These are phyloP conservation scores for Apiotrichum brassicae DNA, from an alignment of 1,284 basidiomycete species.

Conservation along the genomic window DNA sequence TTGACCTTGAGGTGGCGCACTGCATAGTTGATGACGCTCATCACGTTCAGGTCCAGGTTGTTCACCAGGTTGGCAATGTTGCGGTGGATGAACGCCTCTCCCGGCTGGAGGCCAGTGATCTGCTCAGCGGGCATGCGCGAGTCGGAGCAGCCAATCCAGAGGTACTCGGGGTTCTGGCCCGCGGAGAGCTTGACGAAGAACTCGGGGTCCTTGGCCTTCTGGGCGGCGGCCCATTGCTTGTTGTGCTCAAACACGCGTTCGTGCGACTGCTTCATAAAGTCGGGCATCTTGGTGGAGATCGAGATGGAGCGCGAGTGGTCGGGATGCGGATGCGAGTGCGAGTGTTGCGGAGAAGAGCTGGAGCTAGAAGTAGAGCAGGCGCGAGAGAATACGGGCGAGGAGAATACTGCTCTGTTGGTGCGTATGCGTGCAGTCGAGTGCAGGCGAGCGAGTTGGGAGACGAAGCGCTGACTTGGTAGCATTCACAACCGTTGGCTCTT, in stretches of 20 bases:
- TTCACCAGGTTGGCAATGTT: conserved; percentile 20
- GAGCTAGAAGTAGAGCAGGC: too few relatives aligned
- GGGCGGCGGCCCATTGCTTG: conserved; percentile 8
- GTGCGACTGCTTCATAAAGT: conserved; percentile 3
- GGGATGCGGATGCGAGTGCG: too few relatives aligned
- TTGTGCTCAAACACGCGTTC: conserved; percentile 12
- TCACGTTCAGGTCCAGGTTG: conserved; percentile 16
- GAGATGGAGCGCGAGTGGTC: too few relatives aligned
- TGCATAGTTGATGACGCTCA: conserved; percentile 20
- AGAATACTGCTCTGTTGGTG: too few relatives aligned
- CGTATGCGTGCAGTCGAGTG: too few relatives aligned
- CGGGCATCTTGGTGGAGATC: not conserved
- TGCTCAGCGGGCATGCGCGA: conserved; percentile 19
- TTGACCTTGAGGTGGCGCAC: conserved; percentile 19
- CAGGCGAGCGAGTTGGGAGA: too few relatives aligned
- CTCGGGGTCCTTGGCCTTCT: conserved; percentile 10
- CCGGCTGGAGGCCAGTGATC: conserved; percentile 17
- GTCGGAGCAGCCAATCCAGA: conserved; percentile 19
- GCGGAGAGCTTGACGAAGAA: conserved; percentile 12
- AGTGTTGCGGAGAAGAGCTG: too few relatives aligned
- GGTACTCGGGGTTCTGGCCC: conserved; percentile 18
- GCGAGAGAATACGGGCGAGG: too few relatives aligned
- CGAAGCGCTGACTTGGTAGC: too few relatives aligned
- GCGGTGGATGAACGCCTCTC: conserved; percentile 21
- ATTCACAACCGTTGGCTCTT: too few relatives aligned